These are phyloP conservation scores for Hymenoscyphus occultus DNA, from an alignment of 2,329 filamentous ascomycete genomes.

Conservation along the genomic window DNA sequence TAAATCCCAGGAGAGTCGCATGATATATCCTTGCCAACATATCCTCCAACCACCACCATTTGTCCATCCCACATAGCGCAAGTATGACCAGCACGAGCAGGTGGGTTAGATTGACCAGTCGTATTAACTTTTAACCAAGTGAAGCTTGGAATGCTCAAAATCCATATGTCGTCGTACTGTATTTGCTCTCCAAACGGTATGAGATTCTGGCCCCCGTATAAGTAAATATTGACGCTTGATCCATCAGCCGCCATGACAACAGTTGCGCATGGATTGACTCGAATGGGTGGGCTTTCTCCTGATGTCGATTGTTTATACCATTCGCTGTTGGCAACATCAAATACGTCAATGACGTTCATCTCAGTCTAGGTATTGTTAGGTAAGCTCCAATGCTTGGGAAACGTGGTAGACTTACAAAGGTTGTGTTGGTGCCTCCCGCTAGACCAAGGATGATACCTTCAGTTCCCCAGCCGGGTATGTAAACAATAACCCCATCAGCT, in stretches of 20 bases:
- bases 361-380: slow-evolving; percentile 45
- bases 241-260: slow-evolving; percentile 68
- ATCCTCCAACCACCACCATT: slow-evolving; percentile 69
- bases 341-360: slow-evolving; percentile 71
- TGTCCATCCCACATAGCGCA: slow-evolving; percentile 69
- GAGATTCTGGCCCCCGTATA: slow-evolving; percentile 75
- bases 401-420: slow-evolving; percentile 51
- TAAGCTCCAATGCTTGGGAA: slow-evolving; percentile 35
- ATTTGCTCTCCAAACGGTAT: slow-evolving; percentile 55
- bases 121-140: slow-evolving; percentile 68
- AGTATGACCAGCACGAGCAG: slow-evolving; percentile 63
- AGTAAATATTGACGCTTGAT: slow-evolving; percentile 72
- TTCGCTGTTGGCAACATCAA: slow-evolving; percentile 65
- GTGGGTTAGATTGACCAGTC: slow-evolving; percentile 51
- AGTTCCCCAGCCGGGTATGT: slow-evolving; percentile 70
- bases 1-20: slow-evolving; percentile 71
- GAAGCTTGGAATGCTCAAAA: slow-evolving; percentile 69
- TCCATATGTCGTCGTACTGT: slow-evolving; percentile 71
- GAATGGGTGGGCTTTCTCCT: slow-evolving; percentile 58
- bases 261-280: slow-evolving; percentile 70
- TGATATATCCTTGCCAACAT: slow-evolving; percentile 55
- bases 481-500: slow-evolving; percentile 70
- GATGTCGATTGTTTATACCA: slow-evolving; percentile 74
- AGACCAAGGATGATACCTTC: slow-evolving; percentile 70
- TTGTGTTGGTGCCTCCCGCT: slow-evolving; percentile 66